Conservation (phyloP, 352 stramenopile species). For the Phytopythium litorale region DNA sequence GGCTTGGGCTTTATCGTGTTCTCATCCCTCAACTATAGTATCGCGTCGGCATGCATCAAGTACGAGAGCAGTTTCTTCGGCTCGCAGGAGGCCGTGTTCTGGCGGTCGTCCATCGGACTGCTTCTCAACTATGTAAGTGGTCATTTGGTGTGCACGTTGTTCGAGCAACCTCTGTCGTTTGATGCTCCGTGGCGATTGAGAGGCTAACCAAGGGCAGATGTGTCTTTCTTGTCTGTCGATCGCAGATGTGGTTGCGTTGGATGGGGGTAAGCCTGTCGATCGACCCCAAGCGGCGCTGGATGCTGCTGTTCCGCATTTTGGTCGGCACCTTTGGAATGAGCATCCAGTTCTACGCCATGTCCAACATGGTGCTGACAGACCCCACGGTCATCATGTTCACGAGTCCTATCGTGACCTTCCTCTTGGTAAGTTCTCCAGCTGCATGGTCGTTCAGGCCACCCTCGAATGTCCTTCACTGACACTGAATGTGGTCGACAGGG, state of each 20-base stretch:
- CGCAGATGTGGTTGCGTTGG: slow-evolving; percentile 28
- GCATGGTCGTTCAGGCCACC: too few species aligned
- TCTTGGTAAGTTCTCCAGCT: too few species aligned
- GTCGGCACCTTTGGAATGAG: slow-evolving; percentile 52
- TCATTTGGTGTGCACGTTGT: neutral
- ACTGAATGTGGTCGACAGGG: slow-evolving; percentile 17
- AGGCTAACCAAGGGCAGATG: neutral
- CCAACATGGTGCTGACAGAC: slow-evolving; percentile 68
- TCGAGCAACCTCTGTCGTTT: neutral
- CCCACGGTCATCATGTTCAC: slow-evolving; percentile 62
- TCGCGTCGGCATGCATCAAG: slow-evolving; percentile 65
- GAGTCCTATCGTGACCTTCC: slow-evolving; percentile 62
- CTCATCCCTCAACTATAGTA: slow-evolving; percentile 56
- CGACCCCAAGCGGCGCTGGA: slow-evolving; percentile 20
- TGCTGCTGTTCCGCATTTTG: slow-evolving; percentile 40
- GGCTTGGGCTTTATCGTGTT: slow-evolving; percentile 46
- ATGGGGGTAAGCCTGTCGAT: slow-evolving; percentile 38
- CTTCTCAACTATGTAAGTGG: slow-evolving; percentile 44
- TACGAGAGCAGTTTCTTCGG: slow-evolving; percentile 41
- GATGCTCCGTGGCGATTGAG: neutral
- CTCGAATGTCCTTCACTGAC: too few species aligned
- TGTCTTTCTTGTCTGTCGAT: neutral
- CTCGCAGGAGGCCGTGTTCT: slow-evolving; percentile 63
- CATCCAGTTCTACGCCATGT: slow-evolving; percentile 67
- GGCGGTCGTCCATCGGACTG: slow-evolving; percentile 45